Base-by-base conservation (phyloP, 2,329 filamentous ascomycete species). In the Microdochium trichocladiopsis region DNA sequence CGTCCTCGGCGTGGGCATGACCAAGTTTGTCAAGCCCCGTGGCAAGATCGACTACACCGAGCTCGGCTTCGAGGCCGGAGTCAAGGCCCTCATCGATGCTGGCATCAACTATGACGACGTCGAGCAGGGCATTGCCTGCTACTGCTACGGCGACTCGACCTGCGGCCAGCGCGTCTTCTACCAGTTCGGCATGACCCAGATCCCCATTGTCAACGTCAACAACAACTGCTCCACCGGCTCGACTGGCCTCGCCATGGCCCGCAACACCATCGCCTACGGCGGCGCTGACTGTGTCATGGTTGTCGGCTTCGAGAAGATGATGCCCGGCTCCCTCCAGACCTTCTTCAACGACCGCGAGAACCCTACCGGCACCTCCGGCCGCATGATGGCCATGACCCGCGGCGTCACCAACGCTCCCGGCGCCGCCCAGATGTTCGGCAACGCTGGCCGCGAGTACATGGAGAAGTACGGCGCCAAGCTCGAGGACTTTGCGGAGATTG, bases 141-240 rank as follows among this genome's bases (percentile, higher is more conserved):
- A 95, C 77, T 95, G 91, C 79, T 96, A 96, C 69, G 93, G 93
- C 65, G 93, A 97, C 75, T 91, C 85, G 57, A 96, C 93, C 52
- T 94, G 88, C 71, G 93, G 93, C 48, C 93, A 97, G 77, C 87
- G 93, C 58, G 92, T 97, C 65, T 96, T 97, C 74, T 97, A 97
- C 74, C 93, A 97, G 73, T 96, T 97, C 70, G 94, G 93, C 75
- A 92, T 97, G 86, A 96, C 92, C 45, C 80, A 87, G 65, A 96
- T 97, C 62, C 93, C 93, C 63, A 90, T 97, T 67, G 92, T 95
- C 78, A 97, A 97, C 66, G 90, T 96, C 66, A 97, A 96, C 81
- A 97, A 97, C 79, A 96, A 96, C 77, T 97, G 93, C 78, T 90
- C 89, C 3, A 97, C 93, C 0, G 94, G 93, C n/a, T 91, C 87